phyloP scores from a whole-genome alignment of 805 yeast genomes.

The Myxozyma lipomycoides region DNA sequence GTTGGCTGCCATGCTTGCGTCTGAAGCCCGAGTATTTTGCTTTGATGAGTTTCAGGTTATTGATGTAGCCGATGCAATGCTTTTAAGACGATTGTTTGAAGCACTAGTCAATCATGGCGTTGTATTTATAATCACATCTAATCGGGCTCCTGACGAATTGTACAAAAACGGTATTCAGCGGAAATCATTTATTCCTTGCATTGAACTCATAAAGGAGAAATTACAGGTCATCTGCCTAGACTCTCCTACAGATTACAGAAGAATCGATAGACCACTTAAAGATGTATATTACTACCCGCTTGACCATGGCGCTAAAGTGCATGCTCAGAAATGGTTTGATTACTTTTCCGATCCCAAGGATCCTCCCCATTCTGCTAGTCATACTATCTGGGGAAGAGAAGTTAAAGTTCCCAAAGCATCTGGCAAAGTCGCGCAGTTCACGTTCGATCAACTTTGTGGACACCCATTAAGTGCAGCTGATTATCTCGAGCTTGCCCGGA shows the following conservation, averaged over 20 bases:
- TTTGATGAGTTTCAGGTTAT: constrained; percentile 98
- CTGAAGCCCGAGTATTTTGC: constrained; percentile 72
- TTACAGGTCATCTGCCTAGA: constrained; percentile 75
- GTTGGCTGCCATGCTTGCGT: constrained; percentile 78
- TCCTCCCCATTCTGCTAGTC: constrained; percentile 35
- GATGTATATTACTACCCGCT: constrained; percentile 73
- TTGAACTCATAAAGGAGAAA: constrained; percentile 65
- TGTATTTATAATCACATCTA: constrained; percentile 86
- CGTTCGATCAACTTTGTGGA: constrained; percentile 84
- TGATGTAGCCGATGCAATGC: constrained; percentile 98
- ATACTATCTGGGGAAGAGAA: constrained; percentile 83
- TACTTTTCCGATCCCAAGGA: constrained; percentile 57
- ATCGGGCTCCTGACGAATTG: constrained; percentile 89
- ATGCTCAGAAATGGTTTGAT: constrained; percentile 71
- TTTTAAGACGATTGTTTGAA: constrained; percentile 71
- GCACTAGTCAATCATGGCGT: constrained; percentile 66
- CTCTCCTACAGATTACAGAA: constrained; percentile 92
- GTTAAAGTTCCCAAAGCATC: constrained; percentile 70
- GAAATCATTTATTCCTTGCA: constrained; percentile 87
- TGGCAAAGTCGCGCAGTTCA: constrained; percentile 81
- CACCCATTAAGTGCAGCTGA: constrained; percentile 90
- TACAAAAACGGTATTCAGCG: constrained; percentile 94
- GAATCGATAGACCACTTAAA: constrained; percentile 76
- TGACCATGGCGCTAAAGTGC: constrained; percentile 54
- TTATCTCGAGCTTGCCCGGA: constrained; percentile 73